Conservation (phyloP, 2,329 filamentous ascomycete species). For the Verticillium zaregamsianum region DNA sequence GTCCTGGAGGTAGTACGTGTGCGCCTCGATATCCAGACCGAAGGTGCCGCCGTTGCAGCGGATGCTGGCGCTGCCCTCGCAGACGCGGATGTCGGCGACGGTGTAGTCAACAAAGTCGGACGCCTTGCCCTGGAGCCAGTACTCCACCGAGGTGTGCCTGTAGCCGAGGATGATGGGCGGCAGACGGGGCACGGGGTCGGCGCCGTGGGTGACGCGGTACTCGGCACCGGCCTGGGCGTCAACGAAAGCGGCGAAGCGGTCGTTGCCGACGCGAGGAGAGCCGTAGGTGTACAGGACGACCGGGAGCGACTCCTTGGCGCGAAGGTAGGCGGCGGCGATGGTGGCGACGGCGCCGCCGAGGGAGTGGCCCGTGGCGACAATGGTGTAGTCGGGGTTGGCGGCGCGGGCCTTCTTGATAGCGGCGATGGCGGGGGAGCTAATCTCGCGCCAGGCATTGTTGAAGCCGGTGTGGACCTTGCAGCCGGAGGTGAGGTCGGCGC, state of each 20-base stretch:
- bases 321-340: conserved; percentile 53
- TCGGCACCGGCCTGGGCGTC: conserved; percentile 45
- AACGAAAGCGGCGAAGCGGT: conserved; percentile 48
- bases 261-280: conserved; percentile 61
- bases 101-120: conserved; percentile 29
- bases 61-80: conserved; percentile 41
- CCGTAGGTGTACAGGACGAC: conserved; percentile 64
- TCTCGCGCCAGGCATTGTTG: conserved; percentile 52
- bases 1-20: conserved; percentile 44
- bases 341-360: conserved; percentile 63
- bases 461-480: conserved; percentile 58
- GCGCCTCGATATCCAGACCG: conserved; percentile 39
- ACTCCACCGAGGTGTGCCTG: conserved; percentile 66
- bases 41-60: conserved; percentile 47
- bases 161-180: conserved; percentile 59
- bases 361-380: conserved; percentile 64
- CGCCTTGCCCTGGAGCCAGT: conserved; percentile 47
- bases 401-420: conserved; percentile 38
- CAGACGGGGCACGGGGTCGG: conserved; percentile 65
- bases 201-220: conserved; percentile 62
- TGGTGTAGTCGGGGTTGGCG: conserved; percentile 44
- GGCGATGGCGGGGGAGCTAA: conserved; percentile 34
- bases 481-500: conserved; percentile 30
- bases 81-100: conserved; percentile 38
- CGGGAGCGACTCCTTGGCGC: conserved; percentile 36